Evolutionary conservation across 805 yeast genomes (phyloP).

Genomic region (Crinitomyces ghanaensis): DNA sequence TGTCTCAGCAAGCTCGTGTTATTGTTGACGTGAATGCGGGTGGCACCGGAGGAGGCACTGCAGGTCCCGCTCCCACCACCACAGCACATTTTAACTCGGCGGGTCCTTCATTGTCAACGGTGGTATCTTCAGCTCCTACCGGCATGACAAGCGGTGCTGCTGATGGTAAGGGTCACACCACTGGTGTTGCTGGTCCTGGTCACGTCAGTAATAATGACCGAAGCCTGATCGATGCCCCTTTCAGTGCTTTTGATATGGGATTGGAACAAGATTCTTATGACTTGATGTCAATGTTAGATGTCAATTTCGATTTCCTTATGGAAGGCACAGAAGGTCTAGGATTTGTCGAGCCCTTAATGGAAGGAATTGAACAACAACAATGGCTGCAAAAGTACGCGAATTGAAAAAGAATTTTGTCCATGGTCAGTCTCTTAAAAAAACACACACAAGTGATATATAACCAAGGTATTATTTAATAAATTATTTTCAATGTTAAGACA

Average conservation of each 20-base stretch:
- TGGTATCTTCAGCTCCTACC: neutral
- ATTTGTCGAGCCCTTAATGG: conserved; percentile 21
- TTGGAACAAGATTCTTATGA: conserved; percentile 1
- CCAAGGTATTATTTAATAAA: no score
- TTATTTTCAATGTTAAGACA: conserved; percentile 8
- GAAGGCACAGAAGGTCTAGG: conserved; percentile 22
- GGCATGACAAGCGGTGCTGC: no score
- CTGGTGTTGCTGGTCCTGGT: conserved; percentile 2
- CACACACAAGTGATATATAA: no score
- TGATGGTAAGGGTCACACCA: no score
- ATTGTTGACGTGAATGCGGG: neutral
- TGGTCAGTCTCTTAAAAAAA: no score
- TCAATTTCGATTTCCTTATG: conserved; percentile 21
- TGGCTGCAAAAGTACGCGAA: no score
- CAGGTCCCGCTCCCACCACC: neutral
- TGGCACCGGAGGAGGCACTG: neutral
- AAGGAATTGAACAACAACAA: conserved; percentile 20
- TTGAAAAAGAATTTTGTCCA: no score
- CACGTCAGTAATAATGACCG: neutral
- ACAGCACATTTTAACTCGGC: no score
- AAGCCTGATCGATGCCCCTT: neutral
- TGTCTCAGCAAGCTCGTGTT: neutral
- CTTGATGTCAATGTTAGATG: conserved; percentile 14
- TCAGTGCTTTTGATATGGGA: neutral
- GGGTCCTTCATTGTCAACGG: no score